Conservation (phyloP, 1,284 basidiomycete genomes). For the Hypsizygus ulmarius region DNA sequence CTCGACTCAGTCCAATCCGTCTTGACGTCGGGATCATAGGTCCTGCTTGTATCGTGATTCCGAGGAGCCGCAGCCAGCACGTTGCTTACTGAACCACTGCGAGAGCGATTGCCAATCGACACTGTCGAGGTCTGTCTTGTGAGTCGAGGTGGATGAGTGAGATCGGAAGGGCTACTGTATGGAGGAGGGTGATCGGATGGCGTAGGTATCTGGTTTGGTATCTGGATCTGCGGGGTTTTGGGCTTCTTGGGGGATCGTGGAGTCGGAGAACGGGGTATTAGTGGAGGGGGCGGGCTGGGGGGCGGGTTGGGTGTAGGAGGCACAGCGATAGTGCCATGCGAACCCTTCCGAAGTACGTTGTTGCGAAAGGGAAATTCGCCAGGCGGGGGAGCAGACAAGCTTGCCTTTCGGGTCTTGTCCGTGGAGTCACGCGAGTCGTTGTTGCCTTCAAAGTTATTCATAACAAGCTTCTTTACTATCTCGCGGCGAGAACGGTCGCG, state of each 20-base stretch:
- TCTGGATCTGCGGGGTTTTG: conserved; percentile 23
- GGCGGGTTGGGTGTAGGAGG: conserved; percentile 35
- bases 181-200: conserved; percentile 55
- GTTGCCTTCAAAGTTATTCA: conserved; percentile 29
- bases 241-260: conserved; percentile 29
- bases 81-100: conserved; percentile 58
- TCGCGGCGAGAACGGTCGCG: conserved; percentile 65
- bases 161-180: conserved; percentile 41
- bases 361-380: conserved; percentile 29
- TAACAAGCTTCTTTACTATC: conserved; percentile 51
- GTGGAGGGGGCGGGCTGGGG: conserved; percentile 15
- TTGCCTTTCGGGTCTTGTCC: conserved; percentile 45
- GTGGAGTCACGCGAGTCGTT: conserved; percentile 37
- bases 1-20: conserved; percentile 69
- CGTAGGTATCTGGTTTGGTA: conserved; percentile 27
- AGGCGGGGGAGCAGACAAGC: conserved; percentile 46
- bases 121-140: conserved; percentile 32
- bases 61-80: conserved; percentile 46
- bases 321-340: conserved; percentile 31
- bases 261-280: conserved; percentile 34
- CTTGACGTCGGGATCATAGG: conserved; percentile 49
- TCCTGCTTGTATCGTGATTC: conserved; percentile 27
- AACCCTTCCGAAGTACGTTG: conserved; percentile 39
- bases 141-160: conserved; percentile 23
- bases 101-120: conserved; percentile 37